Conservation (phyloP, 2,329 filamentous ascomycete species). For the Fusarium pseudonygamai region DNA sequence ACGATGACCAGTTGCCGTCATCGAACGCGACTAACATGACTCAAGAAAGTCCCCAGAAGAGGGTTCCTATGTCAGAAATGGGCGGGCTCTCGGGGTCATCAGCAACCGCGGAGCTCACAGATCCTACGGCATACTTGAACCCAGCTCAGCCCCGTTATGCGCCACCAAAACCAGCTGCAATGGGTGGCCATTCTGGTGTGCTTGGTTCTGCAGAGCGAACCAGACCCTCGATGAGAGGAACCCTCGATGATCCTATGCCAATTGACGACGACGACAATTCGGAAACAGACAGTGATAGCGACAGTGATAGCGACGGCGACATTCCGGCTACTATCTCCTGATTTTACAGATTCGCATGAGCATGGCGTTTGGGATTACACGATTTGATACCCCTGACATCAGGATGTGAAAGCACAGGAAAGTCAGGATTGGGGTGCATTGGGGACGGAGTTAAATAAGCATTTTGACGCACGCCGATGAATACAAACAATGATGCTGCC, state of each 20-base stretch:
- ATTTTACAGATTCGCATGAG: neutral
- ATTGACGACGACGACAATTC: conserved; percentile 38
- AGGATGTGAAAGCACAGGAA: neutral
- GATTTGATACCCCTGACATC: conserved; percentile 20
- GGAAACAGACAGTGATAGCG: conserved; percentile 33
- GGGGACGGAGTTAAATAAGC: conserved; percentile 14
- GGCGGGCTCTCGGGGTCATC: conserved; percentile 49
- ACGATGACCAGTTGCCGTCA: conserved; percentile 6
- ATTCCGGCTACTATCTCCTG: conserved; percentile 42
- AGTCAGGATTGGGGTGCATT: neutral
- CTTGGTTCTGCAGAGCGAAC: neutral
- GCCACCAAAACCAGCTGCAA: neutral
- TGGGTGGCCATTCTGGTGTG: neutral
- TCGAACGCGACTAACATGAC: neutral
- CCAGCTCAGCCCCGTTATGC: conserved; percentile 35
- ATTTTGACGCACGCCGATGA: conserved; percentile 8
- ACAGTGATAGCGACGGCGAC: conserved; percentile 32
- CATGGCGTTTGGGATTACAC: conserved; percentile 24
- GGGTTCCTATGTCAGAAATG: conserved; percentile 46
- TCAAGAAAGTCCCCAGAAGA: conserved; percentile 38
- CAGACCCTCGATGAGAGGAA: conserved; percentile 12
- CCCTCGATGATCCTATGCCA: conserved; percentile 42
- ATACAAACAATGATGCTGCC: neutral
- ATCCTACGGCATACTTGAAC: conserved; percentile 47
- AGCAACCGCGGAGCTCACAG: conserved; percentile 49